phyloP scores from a whole-genome alignment of 345 rosid species.

The Laguncularia racemosa region DNA sequence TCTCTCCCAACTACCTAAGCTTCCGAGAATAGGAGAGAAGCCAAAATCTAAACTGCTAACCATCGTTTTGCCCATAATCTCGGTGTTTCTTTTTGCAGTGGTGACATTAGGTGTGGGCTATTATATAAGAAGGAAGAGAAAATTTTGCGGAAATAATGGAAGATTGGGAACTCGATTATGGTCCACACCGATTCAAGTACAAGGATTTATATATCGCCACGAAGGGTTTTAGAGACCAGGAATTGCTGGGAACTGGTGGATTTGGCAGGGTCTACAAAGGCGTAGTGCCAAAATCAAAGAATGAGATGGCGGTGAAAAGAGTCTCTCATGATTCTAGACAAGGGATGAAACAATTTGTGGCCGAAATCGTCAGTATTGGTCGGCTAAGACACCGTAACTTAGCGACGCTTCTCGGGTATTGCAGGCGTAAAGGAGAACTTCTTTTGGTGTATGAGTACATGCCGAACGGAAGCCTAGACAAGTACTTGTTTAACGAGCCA shows the following conservation, averaged over 20 bases:
- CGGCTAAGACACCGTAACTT: constrained; percentile 43
- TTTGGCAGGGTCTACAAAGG: constrained; percentile 68
- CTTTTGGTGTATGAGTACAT: constrained; percentile 48
- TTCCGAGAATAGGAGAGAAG: constrained; percentile 36
- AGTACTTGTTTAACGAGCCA: constrained; percentile 21
- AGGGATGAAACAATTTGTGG: constrained; percentile 50
- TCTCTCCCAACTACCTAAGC: constrained; percentile 47
- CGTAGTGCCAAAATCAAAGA: constrained; percentile 27
- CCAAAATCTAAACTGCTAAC: constrained; percentile 22
- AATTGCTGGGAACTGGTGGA: constrained; percentile 58
- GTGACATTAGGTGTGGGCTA: constrained; percentile 12
- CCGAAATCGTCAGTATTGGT: constrained; percentile 39
- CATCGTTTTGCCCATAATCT: constrained; percentile 38
- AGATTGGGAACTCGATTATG: constrained; percentile 59
- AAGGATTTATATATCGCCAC: constrained; percentile 61
- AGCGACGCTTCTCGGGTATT: constrained; percentile 45
- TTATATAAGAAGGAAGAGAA: constrained; percentile 32
- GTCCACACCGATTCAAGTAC: constrained; percentile 55
- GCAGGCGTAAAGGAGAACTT: constrained; percentile 47
- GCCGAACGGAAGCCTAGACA: constrained; percentile 55
- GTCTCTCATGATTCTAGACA: constrained; percentile 58
- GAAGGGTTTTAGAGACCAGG: constrained; percentile 52
- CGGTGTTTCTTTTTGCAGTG: constrained; percentile 15
- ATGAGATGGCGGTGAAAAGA: constrained; percentile 60
- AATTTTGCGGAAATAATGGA: constrained; percentile 60